Conservation (phyloP, 345 rosid genomes). For the Excoecaria cochinchinensis region DNA sequence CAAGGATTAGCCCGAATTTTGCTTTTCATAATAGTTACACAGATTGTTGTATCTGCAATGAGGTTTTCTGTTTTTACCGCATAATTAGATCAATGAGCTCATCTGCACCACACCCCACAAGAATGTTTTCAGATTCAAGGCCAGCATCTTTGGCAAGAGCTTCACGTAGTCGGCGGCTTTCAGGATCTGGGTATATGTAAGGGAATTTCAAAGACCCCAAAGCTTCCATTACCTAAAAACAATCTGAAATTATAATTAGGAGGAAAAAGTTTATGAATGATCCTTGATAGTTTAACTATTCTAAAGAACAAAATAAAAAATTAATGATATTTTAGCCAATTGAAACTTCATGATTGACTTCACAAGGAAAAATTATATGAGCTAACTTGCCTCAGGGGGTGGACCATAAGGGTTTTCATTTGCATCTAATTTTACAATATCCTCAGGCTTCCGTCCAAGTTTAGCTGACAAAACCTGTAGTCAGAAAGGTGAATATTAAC, state of each 20-base stretch:
- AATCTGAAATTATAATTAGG: slow-evolving; percentile 27
- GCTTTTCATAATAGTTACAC: neutral
- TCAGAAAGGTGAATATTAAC: neutral
- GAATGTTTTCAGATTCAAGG: slow-evolving; percentile 80
- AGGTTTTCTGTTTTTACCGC: slow-evolving; percentile 49
- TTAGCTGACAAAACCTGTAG: slow-evolving; percentile 70
- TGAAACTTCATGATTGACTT: neutral
- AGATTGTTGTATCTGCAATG: too few species aligned
- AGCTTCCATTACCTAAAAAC: slow-evolving; percentile 82
- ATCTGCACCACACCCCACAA: slow-evolving; percentile 96
- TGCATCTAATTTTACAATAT: slow-evolving; percentile 92
- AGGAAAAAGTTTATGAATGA: neutral
- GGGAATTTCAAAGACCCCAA: slow-evolving; percentile 84
- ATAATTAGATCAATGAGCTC: slow-evolving; percentile 95
- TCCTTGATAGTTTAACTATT: neutral
- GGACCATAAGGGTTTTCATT: slow-evolving; percentile 99
- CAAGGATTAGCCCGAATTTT: too few species aligned
- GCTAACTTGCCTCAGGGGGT: slow-evolving; percentile 87
- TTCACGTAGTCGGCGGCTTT: slow-evolving; percentile 72
- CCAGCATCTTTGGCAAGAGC: slow-evolving; percentile 88
- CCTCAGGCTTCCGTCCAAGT: slow-evolving; percentile 92
- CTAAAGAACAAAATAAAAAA: neutral
- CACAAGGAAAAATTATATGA: neutral
- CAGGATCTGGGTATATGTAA: slow-evolving; percentile 86
- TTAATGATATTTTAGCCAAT: neutral